These are phyloP conservation scores for Aureobasidium sp. DNA, from an alignment of 2,329 filamentous ascomycete species.

Conservation along the genomic window DNA sequence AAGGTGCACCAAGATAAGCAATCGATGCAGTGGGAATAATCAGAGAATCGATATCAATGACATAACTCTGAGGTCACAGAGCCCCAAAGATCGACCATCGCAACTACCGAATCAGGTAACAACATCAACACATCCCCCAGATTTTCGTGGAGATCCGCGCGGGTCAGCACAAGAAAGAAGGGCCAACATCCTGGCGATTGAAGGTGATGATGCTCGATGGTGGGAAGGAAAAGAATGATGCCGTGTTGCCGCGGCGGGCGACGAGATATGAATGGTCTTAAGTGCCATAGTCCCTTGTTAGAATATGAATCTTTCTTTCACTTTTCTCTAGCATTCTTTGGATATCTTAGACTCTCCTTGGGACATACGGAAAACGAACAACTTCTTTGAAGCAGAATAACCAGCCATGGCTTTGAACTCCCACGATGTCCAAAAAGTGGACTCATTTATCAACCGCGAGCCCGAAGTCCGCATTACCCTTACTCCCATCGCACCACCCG, in stretches of 20 bases:
- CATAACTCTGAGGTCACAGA: not conserved
- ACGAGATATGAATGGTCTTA: too few relatives aligned
- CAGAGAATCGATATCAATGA: not conserved
- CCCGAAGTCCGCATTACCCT: slow-evolving; percentile 24
- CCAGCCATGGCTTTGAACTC: not conserved
- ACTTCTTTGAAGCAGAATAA: not conserved
- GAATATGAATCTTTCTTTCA: not conserved
- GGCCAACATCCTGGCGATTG: not conserved
- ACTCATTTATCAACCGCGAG: slow-evolving; percentile 3
- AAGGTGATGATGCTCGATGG: not conserved
- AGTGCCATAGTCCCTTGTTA: not conserved
- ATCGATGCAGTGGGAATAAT: not conserved
- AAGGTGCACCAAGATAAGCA: not conserved
- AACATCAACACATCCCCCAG: not conserved
- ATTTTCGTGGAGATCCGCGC: not conserved
- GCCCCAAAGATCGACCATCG: not conserved
- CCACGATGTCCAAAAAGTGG: not conserved
- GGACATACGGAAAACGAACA: not conserved
- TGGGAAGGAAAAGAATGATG: not conserved
- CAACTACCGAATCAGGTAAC: not conserved
- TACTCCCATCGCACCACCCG: slow-evolving; percentile 26
- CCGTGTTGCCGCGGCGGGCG: not conserved
- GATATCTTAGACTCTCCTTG: too few relatives aligned
- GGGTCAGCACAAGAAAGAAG: not conserved
- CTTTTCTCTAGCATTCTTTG: not conserved